Percentiles rank a stretch among this genome's conserved stretches.
phyloP scores from a whole-genome alignment of 176 grass and related monocot species.

The Raddia distichophylla region DNA sequence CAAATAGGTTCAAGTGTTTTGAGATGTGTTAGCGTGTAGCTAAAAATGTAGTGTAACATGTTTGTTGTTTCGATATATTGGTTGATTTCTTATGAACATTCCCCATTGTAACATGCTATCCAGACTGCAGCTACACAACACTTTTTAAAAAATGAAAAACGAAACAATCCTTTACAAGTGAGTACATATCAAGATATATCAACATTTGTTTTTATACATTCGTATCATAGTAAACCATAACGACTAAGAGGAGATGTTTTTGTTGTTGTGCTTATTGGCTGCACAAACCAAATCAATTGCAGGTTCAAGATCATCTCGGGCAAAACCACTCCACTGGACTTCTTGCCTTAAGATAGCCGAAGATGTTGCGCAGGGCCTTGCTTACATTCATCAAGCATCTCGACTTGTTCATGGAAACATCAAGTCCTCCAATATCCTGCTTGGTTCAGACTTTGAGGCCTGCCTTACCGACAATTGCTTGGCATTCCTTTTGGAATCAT shows the following conservation, averaged over 20 bases:
- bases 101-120: neutral
- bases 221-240: neutral
- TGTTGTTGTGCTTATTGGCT: slow-evolving; percentile 15
- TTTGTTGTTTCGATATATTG: neutral
- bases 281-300: neutral
- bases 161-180: neutral
- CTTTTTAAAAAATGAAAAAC: neutral
- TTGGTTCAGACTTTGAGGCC: slow-evolving; percentile 94
- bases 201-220: neutral
- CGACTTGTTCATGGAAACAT: slow-evolving; percentile 92
- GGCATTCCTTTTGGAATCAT: slow-evolving; percentile 79
- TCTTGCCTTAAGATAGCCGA: slow-evolving; percentile 98
- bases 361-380: slow-evolving; percentile 86
- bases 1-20: neutral
- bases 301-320: slow-evolving; percentile 81
- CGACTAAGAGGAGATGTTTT: neutral
- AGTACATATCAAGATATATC: slow-evolving; percentile 15
- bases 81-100: neutral
- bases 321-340: slow-evolving; percentile 96
- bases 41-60: neutral
- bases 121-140: neutral
- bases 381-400: slow-evolving; percentile 96
- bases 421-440: slow-evolving; percentile 80
- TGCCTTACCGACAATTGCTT: slow-evolving; percentile 93
- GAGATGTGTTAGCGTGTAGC: neutral